Conservation (phyloP, 1,284 basidiomycete species). For the Naganishia sp. region DNA sequence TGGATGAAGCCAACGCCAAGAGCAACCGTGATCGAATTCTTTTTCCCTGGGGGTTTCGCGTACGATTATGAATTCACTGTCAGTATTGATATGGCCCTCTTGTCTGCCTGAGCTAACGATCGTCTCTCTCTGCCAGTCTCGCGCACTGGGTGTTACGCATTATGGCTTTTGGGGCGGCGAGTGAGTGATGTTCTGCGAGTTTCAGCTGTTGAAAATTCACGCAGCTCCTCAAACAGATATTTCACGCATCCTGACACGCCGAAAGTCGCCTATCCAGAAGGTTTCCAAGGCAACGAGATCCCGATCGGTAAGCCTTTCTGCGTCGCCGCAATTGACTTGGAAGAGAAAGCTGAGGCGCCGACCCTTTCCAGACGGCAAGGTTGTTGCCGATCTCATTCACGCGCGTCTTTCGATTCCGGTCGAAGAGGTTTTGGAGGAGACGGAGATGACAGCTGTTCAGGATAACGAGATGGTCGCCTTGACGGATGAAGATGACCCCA, state of each 20-base stretch:
- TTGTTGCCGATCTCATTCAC: slow-evolving; percentile 50
- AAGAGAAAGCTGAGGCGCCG: not conserved
- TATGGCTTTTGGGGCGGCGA: slow-evolving; percentile 75
- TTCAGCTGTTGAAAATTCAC: no score
- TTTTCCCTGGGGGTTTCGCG: slow-evolving; percentile 74
- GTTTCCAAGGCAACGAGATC: slow-evolving; percentile 58
- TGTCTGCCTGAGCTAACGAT: not conserved
- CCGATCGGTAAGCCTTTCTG: slow-evolving; percentile 53
- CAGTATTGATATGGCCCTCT: not conserved
- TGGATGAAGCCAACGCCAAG: slow-evolving; percentile 70
- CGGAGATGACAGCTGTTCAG: slow-evolving; percentile 1
- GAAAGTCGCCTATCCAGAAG: slow-evolving; percentile 55
- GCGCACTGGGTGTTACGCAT: slow-evolving; percentile 71
- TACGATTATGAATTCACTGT: slow-evolving; percentile 68
- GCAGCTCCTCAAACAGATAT: slow-evolving; percentile 40
- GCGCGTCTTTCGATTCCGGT: slow-evolving; percentile 42
- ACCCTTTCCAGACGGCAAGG: slow-evolving; percentile 51
- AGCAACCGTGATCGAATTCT: slow-evolving; percentile 67
- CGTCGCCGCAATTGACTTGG: no score
- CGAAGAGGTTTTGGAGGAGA: slow-evolving; percentile 18
- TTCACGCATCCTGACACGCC: slow-evolving; percentile 60
- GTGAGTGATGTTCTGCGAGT: slow-evolving; percentile 55
- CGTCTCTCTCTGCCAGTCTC: slow-evolving; percentile 56
- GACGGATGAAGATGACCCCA: slow-evolving; percentile 30
- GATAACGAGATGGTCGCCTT: not conserved